Base-by-base conservation (phyloP, 1,284 basidiomycete genomes). In the Ceratobasidium sp. region DNA sequence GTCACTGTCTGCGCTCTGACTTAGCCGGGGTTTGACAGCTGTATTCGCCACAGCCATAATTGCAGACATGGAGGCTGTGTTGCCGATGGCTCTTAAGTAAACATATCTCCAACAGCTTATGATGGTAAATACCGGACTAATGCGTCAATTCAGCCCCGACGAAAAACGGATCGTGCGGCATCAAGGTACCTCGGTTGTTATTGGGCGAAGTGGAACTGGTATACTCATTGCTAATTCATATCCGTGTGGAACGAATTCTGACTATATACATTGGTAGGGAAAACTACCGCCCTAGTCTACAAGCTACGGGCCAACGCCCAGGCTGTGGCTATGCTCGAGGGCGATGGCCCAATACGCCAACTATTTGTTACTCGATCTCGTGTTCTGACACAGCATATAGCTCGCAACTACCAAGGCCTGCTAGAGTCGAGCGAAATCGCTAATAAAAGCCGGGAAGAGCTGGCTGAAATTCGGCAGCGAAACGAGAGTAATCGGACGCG, bases 331-430 rank as follows among this genome's bases (percentile, higher is more conserved):
- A 7, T 64, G 20, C 46, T 44, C 42, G 56, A 48, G 13, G 50
- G 44, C 10, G 44, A 23, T 23, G 0, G 85, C 88, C 73, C 73
- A 2, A 42, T 48, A 2, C 61, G 73, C 9, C 73, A 75, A 44
- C 50, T 75, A 23, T 75, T 75, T 28, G 73, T 75, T 20, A 75
- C 73, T 28, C 73, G 62, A 17, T 75, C 73, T 13, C 64, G 52
- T 38, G 73, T 66, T 23, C 26, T 75, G 17, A 75, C 73, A 33
- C 46, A 66, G 20, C 73, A 75, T 42, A 75, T 75, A 40, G 73
- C 73, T 23, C 38, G 10, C 2, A 75, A 66, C 40, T 75, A 75
- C 23, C 62, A 28, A 13, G 73, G 61, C 1, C 50, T 75, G n/a
- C 33, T 44, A 4, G 73, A 75, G 2, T 75, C 62, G 1, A 75